phyloP scores from a whole-genome alignment of 208 protist genomes.

The Trypanosomatidae sp. region DNA sequence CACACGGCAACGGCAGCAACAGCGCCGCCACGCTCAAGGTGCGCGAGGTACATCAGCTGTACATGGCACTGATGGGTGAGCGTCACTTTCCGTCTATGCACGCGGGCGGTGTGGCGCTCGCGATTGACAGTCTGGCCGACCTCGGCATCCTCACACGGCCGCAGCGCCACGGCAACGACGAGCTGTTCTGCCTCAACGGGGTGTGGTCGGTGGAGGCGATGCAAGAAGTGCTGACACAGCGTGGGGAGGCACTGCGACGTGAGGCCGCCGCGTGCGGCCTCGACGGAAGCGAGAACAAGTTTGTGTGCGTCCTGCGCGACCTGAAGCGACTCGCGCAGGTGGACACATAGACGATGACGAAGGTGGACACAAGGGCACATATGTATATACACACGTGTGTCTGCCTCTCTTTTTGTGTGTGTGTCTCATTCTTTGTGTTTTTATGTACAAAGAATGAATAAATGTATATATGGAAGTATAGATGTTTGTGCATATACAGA shows the following conservation, averaged over 20 bases:
- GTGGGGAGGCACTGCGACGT: conserved; percentile 34
- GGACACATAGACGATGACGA: neutral
- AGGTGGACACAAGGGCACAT: neutral
- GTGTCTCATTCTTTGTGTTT: no score
- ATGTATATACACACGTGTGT: conserved; percentile 1
- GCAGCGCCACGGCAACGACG: conserved; percentile 34
- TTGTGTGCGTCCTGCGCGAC: conserved; percentile 36
- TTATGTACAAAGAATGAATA: no score
- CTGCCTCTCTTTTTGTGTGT: conserved; percentile 2
- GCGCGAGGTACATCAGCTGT: conserved; percentile 45
- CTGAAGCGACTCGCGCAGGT: conserved; percentile 7
- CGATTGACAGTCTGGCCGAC: conserved; percentile 48
- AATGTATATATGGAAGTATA: no score
- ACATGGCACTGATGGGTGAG: conserved; percentile 48
- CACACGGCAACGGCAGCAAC: neutral
- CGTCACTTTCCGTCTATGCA: conserved; percentile 60
- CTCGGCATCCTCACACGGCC: conserved; percentile 58
- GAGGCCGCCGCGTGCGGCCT: conserved; percentile 24
- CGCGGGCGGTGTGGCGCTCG: conserved; percentile 19
- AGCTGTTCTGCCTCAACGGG: conserved; percentile 48
- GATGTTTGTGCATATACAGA: no score
- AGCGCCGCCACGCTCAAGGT: conserved; percentile 15
- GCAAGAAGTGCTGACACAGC: conserved; percentile 29
- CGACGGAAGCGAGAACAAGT: conserved; percentile 39
- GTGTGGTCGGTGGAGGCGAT: conserved; percentile 46